Percentiles rank a stretch among this genome's conserved stretches.
These are phyloP conservation scores for Thymus mandschuricus DNA, from an alignment of 257 asterid genomes.

Conservation along the genomic window DNA sequence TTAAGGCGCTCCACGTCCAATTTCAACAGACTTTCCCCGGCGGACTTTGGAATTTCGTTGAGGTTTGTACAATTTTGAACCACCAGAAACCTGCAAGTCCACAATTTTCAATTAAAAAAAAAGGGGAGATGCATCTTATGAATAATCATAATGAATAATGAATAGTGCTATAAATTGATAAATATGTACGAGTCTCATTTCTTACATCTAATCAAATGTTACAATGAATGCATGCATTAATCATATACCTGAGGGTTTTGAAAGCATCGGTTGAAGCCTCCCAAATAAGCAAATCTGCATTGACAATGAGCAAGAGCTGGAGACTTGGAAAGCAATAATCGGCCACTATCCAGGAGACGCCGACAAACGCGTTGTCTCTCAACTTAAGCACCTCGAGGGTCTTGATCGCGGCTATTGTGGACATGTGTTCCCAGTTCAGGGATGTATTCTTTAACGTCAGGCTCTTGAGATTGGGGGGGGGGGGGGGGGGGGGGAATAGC, in stretches of 20 bases:
- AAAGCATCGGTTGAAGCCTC: conserved; percentile 28
- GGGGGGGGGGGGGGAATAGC: conserved; percentile 41
- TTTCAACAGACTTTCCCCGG: not conserved
- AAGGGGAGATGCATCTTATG: too few species aligned
- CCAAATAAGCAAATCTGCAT: conserved; percentile 37
- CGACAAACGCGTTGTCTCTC: conserved; percentile 42
- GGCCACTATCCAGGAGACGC: conserved; percentile 27
- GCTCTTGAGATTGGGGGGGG: conserved; percentile 36
- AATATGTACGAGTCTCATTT: too few species aligned
- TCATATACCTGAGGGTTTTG: conserved; percentile 25
- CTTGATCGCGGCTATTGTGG: conserved; percentile 26
- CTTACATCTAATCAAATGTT: too few species aligned
- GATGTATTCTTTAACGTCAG: conserved; percentile 32
- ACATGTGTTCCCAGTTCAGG: conserved; percentile 41
- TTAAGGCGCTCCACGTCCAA: not conserved
- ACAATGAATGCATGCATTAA: too few species aligned
- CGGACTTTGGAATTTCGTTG: not conserved
- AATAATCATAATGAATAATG: too few species aligned
- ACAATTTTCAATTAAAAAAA: too few species aligned
- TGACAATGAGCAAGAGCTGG: conserved; percentile 32
- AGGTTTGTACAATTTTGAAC: not conserved
- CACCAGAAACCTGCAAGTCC: not conserved
- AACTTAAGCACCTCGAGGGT: conserved; percentile 41
- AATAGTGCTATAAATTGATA: too few species aligned
- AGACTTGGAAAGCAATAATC: conserved; percentile 28